Evolutionary conservation across 2,329 filamentous ascomycete genomes (phyloP).

Genomic region (Domatiomyces catenatus): DNA sequence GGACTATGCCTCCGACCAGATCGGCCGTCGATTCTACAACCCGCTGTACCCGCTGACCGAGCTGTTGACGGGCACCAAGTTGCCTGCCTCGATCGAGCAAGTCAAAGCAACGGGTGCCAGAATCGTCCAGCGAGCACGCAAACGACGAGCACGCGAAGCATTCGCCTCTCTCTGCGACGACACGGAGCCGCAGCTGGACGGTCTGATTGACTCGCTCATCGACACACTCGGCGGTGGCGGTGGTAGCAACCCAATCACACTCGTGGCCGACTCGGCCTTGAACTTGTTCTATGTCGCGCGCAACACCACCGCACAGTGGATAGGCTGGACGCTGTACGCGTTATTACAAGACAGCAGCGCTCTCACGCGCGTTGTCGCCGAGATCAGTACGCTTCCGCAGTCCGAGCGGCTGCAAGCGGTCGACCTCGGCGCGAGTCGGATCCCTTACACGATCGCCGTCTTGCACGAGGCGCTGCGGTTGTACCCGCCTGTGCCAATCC

Average conservation of each 20-base stretch:
- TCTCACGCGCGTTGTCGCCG: conserved; percentile 5
- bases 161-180: conserved; percentile 9
- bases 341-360: conserved; percentile 37
- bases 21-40: conserved; percentile 49
- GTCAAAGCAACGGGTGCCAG: conserved; percentile 41
- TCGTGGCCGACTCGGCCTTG: conserved; percentile 48
- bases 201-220: conserved; percentile 45
- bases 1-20: conserved; percentile 45
- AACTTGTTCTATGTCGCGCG: conserved; percentile 51
- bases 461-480: conserved; percentile 47
- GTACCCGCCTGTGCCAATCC: conserved; percentile 50
- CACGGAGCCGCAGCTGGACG: conserved; percentile 29
- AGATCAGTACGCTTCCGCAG: conserved; percentile 11
- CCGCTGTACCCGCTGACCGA: conserved; percentile 48
- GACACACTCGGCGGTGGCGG: conserved; percentile 30
- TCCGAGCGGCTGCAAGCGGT: conserved; percentile 18
- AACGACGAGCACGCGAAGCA: conserved; percentile 20
- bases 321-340: conserved; percentile 50
- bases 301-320: conserved; percentile 49
- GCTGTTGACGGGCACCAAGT: conserved; percentile 31
- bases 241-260: conserved; percentile 29
- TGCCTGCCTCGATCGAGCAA: conserved; percentile 35
- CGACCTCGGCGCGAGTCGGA: conserved; percentile 19
- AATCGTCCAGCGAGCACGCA: conserved; percentile 41
- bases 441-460: conserved; percentile 45